A percentile compares a stretch with the other conserved stretches of the same genome.
phyloP scores from a whole-genome alignment of 495 filamentous ascomycete species.

The Acidiella bohemica region DNA sequence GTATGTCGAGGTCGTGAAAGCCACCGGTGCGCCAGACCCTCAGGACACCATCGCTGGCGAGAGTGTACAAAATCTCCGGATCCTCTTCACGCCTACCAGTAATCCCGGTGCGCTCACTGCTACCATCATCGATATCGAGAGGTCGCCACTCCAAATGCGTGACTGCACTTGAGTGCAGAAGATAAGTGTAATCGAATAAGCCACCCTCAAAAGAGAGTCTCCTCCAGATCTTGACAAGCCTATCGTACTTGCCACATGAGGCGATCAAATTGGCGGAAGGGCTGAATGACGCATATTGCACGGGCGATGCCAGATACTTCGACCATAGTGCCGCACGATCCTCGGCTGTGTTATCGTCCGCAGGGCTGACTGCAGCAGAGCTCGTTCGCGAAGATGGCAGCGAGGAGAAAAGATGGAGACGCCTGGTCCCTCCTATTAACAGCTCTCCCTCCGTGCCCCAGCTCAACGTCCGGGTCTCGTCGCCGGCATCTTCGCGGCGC shows the following conservation, averaged over 20 bases:
- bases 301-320: constrained; percentile 54
- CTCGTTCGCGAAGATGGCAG: constrained; percentile 13
- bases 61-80: constrained; percentile 69
- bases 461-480: constrained; percentile 9
- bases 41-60: constrained; percentile 71
- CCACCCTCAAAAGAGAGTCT: constrained; percentile 77
- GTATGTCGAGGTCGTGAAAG: constrained; percentile 51
- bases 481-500: constrained; percentile 1
- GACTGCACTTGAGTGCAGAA: constrained; percentile 66
- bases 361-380: constrained; percentile 14
- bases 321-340: constrained; percentile 52
- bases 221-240: constrained; percentile 85
- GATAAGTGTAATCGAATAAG: constrained; percentile 81
- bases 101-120: too few species aligned
- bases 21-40: constrained; percentile 75
- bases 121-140: constrained; percentile 2
- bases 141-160: constrained; percentile 73
- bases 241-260: constrained; percentile 65
- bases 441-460: constrained; percentile 16
- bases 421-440: constrained; percentile 17
- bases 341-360: constrained; percentile 9
- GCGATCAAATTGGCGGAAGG: constrained; percentile 77
- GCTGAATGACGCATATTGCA: constrained; percentile 67
- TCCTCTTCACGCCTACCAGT: constrained; percentile 14
- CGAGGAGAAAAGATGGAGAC: constrained; percentile 14